Evolutionary conservation across 306 rosid genomes (phyloP).

Genomic region (Crotalaria pallida): DNA sequence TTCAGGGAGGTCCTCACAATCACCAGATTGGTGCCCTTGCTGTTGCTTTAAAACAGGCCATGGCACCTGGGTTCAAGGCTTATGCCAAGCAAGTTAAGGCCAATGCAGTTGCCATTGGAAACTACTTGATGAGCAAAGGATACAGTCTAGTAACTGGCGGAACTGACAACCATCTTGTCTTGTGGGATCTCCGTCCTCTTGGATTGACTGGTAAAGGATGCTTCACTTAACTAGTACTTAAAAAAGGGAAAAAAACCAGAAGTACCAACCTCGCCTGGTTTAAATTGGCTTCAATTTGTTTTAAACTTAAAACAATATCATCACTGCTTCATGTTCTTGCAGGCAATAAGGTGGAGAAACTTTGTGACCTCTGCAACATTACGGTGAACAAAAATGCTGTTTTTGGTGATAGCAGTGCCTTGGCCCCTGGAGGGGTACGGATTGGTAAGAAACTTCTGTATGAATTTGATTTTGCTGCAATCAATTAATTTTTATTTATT

Average conservation of each 20-base stretch:
- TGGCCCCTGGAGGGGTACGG: slow-evolving; percentile 97
- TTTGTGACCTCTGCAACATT: slow-evolving; percentile 87
- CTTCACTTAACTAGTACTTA: background rate
- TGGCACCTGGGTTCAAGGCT: slow-evolving; percentile 69
- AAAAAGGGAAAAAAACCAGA: background rate
- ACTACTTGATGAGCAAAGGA: slow-evolving; percentile 68
- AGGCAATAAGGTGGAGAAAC: slow-evolving; percentile 98
- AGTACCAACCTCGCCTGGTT: background rate
- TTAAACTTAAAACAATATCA: background rate
- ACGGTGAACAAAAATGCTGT: slow-evolving; percentile 95
- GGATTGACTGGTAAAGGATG: slow-evolving; percentile 78
- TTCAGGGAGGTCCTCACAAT: slow-evolving; percentile 98
- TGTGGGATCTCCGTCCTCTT: slow-evolving; percentile 98
- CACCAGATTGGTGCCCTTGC: slow-evolving; percentile 98
- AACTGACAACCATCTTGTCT: slow-evolving; percentile 95
- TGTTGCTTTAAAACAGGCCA: slow-evolving; percentile 86
- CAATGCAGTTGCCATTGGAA: slow-evolving; percentile 92
- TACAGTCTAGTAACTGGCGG: slow-evolving; percentile 94
- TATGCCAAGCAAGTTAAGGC: slow-evolving; percentile 97
- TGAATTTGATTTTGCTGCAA: background rate
- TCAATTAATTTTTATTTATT: background rate
- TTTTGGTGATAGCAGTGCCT: slow-evolving; percentile 97
- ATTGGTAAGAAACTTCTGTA: slow-evolving; percentile 52
- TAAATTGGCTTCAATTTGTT: background rate
- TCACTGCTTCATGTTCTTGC: slow-evolving; percentile 22